phyloP scores from a whole-genome alignment of 1,284 basidiomycete species.

The Vanrija humicola region DNA sequence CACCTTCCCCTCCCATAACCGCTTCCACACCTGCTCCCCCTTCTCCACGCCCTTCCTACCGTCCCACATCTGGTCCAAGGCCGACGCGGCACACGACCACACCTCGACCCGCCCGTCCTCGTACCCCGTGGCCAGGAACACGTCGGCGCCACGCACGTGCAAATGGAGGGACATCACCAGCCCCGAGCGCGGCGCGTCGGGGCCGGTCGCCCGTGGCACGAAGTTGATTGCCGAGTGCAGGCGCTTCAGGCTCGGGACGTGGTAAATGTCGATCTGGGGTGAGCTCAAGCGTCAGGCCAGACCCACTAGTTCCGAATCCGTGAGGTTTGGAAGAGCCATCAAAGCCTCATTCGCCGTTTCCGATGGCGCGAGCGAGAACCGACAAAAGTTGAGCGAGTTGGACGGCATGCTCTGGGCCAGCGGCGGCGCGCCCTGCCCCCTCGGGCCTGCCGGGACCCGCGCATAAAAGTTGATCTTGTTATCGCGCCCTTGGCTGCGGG shows the following conservation, averaged over 20 bases:
- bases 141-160: conserved; percentile 38
- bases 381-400: conserved; percentile 85
- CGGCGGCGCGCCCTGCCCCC: conserved; percentile 50
- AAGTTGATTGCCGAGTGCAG: conserved; percentile 63
- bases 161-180: conserved; percentile 82
- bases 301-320: conserved; percentile 75
- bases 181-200: conserved; percentile 51
- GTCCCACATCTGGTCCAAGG: conserved; percentile 14
- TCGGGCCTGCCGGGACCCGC: conserved; percentile 54
- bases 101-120: conserved; percentile 74
- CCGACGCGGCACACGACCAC: conserved; percentile 52
- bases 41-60: conserved; percentile 16
- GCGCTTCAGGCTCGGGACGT: conserved; percentile 60
- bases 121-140: conserved; percentile 66
- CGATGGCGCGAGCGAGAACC: conserved; percentile 59
- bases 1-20: conserved; percentile 62
- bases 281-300: background rate
- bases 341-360: conserved; percentile 49
- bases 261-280: conserved; percentile 61
- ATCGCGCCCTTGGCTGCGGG: conserved; percentile 71
- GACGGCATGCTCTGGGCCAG: conserved; percentile 68
- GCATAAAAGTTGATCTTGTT: conserved; percentile 53
- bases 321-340: conserved; percentile 75
- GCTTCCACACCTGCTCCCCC: conserved; percentile 58
- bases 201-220: conserved; percentile 2